Conservation (phyloP, 352 stramenopile genomes). For the Phytophthora sp. region DNA sequence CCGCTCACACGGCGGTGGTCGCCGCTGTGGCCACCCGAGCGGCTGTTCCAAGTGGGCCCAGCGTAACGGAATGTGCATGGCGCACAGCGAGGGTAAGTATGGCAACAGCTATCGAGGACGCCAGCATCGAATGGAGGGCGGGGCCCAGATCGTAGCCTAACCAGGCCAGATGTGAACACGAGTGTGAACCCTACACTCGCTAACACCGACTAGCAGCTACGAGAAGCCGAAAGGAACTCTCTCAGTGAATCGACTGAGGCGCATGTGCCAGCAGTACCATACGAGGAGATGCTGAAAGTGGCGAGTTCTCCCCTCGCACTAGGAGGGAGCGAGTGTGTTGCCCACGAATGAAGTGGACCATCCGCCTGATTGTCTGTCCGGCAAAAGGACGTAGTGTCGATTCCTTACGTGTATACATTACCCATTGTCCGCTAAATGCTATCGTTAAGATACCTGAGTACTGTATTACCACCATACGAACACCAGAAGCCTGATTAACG, state of each 20-base stretch:
- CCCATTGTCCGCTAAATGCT: background rate
- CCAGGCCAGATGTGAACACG: slow-evolving; percentile 20
- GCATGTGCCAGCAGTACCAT: slow-evolving; percentile 24
- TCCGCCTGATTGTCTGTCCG: slow-evolving; percentile 20
- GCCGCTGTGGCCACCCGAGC: slow-evolving; percentile 71
- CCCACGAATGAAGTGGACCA: slow-evolving; percentile 36
- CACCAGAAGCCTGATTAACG: slow-evolving; percentile 1
- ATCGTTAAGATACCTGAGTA: background rate
- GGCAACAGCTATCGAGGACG: slow-evolving; percentile 82
- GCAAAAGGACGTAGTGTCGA: slow-evolving; percentile 17
- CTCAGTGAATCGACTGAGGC: slow-evolving; percentile 27
- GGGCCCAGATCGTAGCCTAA: slow-evolving; percentile 1
- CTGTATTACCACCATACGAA: background rate
- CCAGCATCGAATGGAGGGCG: slow-evolving; percentile 48
- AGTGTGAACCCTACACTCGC: slow-evolving; percentile 7
- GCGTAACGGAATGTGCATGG: slow-evolving; percentile 88
- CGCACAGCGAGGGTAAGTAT: slow-evolving; percentile 83
- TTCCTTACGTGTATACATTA: slow-evolving; percentile 39
- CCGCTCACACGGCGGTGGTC: slow-evolving; percentile 74
- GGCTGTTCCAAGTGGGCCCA: slow-evolving; percentile 85
- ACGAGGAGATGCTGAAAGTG: slow-evolving; percentile 35
- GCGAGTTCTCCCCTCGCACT: slow-evolving; percentile 19
- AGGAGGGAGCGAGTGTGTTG: slow-evolving; percentile 22
- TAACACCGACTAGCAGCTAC: slow-evolving; percentile 15
- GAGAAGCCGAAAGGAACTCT: slow-evolving; percentile 13